Percentiles rank a stretch among this genome's conserved stretches.
These are phyloP conservation scores for Arachnopeziza araneosa DNA, from an alignment of 2,329 filamentous ascomycete genomes.

Conservation along the genomic window DNA sequence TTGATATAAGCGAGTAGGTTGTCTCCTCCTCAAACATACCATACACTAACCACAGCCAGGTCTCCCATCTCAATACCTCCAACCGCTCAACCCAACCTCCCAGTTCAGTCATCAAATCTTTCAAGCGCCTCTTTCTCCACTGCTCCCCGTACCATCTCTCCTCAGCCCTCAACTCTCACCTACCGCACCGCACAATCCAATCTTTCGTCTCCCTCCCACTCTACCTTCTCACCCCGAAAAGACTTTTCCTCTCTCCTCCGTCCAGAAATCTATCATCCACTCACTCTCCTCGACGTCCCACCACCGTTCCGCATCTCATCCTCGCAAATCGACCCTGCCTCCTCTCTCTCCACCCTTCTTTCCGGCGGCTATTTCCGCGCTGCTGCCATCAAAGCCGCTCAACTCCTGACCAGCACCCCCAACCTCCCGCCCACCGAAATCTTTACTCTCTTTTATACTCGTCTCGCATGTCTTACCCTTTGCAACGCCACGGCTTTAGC, in stretches of 20 bases:
- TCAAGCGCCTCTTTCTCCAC: conserved; percentile 24
- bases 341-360: conserved; percentile 64
- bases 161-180: conserved; percentile 13
- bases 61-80: conserved; percentile 6
- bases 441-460: conserved; percentile 72
- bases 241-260: conserved; percentile 78
- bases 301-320: conserved; percentile 63
- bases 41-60: conserved; percentile 11
- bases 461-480: conserved; percentile 76
- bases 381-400: conserved; percentile 64
- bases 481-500: conserved; percentile 67
- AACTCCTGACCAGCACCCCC: conserved; percentile 50
- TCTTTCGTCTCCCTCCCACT: conserved; percentile 25
- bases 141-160: conserved; percentile 23
- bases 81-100: conserved; percentile 9
- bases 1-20: conserved; percentile 70
- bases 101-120: conserved; percentile 21
- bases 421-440: conserved; percentile 59
- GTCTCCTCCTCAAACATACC: conserved; percentile 3
- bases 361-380: conserved; percentile 71
- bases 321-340: conserved; percentile 55
- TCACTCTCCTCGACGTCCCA: conserved; percentile 58
- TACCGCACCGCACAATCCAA: conserved; percentile 20
- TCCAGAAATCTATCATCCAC: conserved; percentile 75
- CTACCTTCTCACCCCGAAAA: conserved; percentile 41